Conservation (phyloP, 768 basidiomycete species). For the Calocera cornea region DNA sequence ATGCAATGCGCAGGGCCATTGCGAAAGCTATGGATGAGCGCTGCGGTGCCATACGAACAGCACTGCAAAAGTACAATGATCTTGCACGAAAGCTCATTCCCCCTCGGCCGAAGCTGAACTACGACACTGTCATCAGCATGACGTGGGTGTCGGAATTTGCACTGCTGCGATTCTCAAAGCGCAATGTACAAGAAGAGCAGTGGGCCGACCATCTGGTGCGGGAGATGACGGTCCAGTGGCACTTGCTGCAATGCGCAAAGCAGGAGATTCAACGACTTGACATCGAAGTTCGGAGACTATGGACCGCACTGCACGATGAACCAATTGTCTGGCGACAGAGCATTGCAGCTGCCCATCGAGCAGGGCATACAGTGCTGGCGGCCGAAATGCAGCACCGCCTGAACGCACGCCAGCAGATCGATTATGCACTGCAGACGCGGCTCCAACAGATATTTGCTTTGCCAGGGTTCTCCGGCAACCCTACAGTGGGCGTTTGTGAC, state of each 20-base stretch:
- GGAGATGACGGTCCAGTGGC: neutral
- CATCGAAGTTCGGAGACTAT: neutral
- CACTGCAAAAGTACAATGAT: slow-evolving; percentile 6
- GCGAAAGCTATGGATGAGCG: slow-evolving; percentile 22
- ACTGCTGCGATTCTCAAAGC: neutral
- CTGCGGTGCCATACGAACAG: slow-evolving; percentile 6
- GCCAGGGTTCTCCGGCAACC: neutral
- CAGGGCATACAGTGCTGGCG: neutral
- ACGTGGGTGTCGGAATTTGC: slow-evolving; percentile 1
- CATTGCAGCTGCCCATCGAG: neutral
- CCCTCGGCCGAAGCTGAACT: neutral
- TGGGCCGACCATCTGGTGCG: neutral
- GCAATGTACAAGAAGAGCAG: neutral
- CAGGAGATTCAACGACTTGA: slow-evolving; percentile 4
- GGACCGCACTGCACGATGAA: neutral
- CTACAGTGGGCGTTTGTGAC: neutral
- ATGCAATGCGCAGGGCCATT: slow-evolving; percentile 23
- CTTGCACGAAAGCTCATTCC: neutral
- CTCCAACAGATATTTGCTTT: neutral
- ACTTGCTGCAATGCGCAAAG: neutral
- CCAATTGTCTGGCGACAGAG: neutral
- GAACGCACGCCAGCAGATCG: neutral
- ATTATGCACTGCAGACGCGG: neutral
- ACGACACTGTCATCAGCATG: neutral
- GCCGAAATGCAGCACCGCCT: neutral